phyloP scores from a whole-genome alignment of 2,329 filamentous ascomycete genomes.

The Orbilia brochopaga region DNA sequence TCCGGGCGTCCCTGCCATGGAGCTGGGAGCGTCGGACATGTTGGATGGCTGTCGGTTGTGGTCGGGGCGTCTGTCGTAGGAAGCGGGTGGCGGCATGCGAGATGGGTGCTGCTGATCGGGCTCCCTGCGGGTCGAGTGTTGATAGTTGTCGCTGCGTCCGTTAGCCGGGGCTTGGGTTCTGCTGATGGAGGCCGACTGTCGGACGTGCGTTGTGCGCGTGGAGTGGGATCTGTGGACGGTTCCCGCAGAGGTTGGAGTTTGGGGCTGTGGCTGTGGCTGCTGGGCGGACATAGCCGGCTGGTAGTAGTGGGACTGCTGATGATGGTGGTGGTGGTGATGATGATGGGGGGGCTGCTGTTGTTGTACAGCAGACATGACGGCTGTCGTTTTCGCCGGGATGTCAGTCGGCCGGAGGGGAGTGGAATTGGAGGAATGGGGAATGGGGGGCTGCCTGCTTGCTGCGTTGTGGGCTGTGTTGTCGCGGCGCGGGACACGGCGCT shows the following conservation, averaged over 20 bases:
- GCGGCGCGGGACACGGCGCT: too few species aligned
- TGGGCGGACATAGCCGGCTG: slow-evolving; percentile 64
- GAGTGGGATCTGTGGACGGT: slow-evolving; percentile 43
- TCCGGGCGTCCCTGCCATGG: slow-evolving; percentile 58
- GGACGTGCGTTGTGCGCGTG: slow-evolving; percentile 47
- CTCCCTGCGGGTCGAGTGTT: slow-evolving; percentile 38
- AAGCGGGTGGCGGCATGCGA: slow-evolving; percentile 41
- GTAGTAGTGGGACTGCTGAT: slow-evolving; percentile 56
- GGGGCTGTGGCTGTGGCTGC: slow-evolving; percentile 73
- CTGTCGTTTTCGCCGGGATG: neutral
- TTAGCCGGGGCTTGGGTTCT: slow-evolving; percentile 27
- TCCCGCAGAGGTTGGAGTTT: slow-evolving; percentile 32
- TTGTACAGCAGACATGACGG: slow-evolving; percentile 46
- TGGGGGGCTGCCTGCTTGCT: neutral
- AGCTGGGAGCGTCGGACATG: slow-evolving; percentile 59
- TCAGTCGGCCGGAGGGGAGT: neutral
- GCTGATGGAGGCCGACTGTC: slow-evolving; percentile 36
- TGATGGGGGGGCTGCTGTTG: slow-evolving; percentile 27
- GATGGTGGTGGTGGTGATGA: slow-evolving; percentile 51
- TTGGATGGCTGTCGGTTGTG: slow-evolving; percentile 49
- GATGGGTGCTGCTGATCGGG: slow-evolving; percentile 40
- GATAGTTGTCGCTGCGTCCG: slow-evolving; percentile 36
- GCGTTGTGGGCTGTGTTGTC: too few species aligned
- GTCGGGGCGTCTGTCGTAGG: slow-evolving; percentile 44
- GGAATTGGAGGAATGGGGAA: neutral